These are phyloP conservation scores for Metschnikowia chrysomelidarum DNA, from an alignment of 805 yeast genomes.

Conservation along the genomic window DNA sequence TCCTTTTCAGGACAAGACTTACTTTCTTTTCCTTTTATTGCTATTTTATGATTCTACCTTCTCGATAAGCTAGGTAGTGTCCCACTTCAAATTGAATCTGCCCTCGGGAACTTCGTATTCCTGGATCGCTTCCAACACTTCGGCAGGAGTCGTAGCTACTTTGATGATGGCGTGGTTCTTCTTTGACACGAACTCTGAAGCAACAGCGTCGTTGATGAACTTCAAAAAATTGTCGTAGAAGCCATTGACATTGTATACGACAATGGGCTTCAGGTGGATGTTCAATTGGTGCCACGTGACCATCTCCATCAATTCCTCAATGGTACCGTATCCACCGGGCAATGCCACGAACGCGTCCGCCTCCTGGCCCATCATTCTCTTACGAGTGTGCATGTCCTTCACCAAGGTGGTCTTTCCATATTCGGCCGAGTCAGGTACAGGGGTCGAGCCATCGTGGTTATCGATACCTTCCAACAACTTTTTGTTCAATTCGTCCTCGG, in stretches of 20 bases:
- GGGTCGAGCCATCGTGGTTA: slow-evolving; percentile 64
- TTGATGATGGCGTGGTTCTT: slow-evolving; percentile 66
- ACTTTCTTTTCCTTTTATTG: background rate
- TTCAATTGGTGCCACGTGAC: slow-evolving; percentile 91
- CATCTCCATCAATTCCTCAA: slow-evolving; percentile 87
- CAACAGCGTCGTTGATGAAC: slow-evolving; percentile 59
- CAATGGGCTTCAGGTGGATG: slow-evolving; percentile 79
- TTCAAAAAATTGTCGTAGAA: slow-evolving; percentile 68
- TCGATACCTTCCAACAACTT: slow-evolving; percentile 52
- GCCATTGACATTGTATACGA: slow-evolving; percentile 74
- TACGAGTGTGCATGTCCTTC: slow-evolving; percentile 86
- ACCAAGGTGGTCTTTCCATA: slow-evolving; percentile 83
- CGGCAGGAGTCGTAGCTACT: slow-evolving; percentile 66
- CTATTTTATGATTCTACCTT: background rate
- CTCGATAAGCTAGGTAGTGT: slow-evolving; percentile 22
- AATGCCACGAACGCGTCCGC: slow-evolving; percentile 85
- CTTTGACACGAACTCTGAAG: slow-evolving; percentile 64
- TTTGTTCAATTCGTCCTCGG: slow-evolving; percentile 42
- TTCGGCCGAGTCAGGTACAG: slow-evolving; percentile 53
- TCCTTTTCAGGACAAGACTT: too few relatives aligned
- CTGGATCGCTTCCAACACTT: slow-evolving; percentile 61
- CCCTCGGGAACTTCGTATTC: slow-evolving; percentile 68
- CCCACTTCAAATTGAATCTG: slow-evolving; percentile 73
- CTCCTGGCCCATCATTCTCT: slow-evolving; percentile 80
- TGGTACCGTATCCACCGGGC: slow-evolving; percentile 91